These are phyloP conservation scores for Ganoderma leucocontextum DNA, from an alignment of 1,284 basidiomycete species.

Conservation along the genomic window DNA sequence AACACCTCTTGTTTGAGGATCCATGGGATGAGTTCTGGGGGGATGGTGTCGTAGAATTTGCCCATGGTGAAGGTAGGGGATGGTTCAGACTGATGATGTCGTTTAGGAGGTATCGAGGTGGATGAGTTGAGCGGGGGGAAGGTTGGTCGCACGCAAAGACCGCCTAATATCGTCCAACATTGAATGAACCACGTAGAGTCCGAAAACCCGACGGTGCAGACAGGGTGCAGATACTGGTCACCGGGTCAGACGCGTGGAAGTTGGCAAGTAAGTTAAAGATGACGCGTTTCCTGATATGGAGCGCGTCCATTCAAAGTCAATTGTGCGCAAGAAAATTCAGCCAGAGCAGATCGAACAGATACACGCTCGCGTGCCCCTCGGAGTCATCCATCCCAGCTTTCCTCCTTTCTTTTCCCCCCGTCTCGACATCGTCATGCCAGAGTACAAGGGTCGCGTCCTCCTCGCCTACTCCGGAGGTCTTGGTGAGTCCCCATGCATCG, in stretches of 20 bases:
- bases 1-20: constrained; percentile 61
- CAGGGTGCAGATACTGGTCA: too few species aligned
- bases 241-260: not conserved
- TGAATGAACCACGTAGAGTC: not conserved
- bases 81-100: not conserved
- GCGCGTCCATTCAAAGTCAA: not conserved
- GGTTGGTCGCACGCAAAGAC: not conserved
- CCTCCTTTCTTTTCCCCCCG: not conserved
- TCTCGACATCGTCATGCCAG: constrained; percentile 38
- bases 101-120: not conserved
- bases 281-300: not conserved
- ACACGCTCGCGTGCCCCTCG: not conserved
- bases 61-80: constrained; percentile 47
- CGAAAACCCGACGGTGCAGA: not conserved
- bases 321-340: not conserved
- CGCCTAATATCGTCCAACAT: not conserved
- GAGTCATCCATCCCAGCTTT: not conserved
- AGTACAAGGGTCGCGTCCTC: constrained; percentile 83
- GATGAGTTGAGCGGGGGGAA: not conserved
- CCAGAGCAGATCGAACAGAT: not conserved
- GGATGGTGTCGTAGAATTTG: constrained; percentile 58
- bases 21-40: constrained; percentile 55
- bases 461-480: constrained; percentile 98
- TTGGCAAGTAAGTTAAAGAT: not conserved
- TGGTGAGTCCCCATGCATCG: constrained; percentile 63